Base-by-base conservation (phyloP, 371 early-diverging fungal species). In the Gilbertella persicaria region DNA sequence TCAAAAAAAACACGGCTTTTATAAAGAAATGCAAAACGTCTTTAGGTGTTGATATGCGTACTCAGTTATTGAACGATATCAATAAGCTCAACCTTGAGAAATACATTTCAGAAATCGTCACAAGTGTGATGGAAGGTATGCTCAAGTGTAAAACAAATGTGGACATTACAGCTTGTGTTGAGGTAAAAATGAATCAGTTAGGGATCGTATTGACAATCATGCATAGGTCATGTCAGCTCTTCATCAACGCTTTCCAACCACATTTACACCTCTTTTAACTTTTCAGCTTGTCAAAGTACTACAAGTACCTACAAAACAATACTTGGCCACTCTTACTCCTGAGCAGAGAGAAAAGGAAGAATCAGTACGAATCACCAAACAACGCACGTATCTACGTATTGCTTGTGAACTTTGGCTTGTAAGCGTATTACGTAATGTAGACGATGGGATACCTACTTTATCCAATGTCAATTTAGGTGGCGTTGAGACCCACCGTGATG, bases 1-100 rank as follows among this genome's bases (percentile, higher is more conserved):
- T 98, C 50, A 98, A 97, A 65, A 96, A 96, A 78, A 96, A 97
- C 71, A 92, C 93, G 3, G 85, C 90, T 5, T 97, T 98, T 64
- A 92, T 96, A 49, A 93, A 94, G 62, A 95, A 94, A 67, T 89
- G 96, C 68, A 90, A 90, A 56, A 77, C 93, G 0, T 82, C 85
- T 21, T 71, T 97, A 50, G 87, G 89, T 17, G 83, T 87, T 13
- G 95, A 95, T 49, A 82, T 82, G 26, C 62, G 75, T 0, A 66
- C 78, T 4, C 80, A 87, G 50, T 69, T 97, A 5, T 67, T 90
- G 30, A 89, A 91, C 42, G 98, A 98, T 62, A 81, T 97, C 29
- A 78, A 82, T 25, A 78, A 87, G 35, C 79, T 98, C 23, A 92
- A 88, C 54, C 82, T 97, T n/a, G 97, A 95, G 64, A 98, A 97